Evolutionary conservation across 1,139 yeast genomes (phyloP).

Genomic region (Nadsonia commutata): DNA sequence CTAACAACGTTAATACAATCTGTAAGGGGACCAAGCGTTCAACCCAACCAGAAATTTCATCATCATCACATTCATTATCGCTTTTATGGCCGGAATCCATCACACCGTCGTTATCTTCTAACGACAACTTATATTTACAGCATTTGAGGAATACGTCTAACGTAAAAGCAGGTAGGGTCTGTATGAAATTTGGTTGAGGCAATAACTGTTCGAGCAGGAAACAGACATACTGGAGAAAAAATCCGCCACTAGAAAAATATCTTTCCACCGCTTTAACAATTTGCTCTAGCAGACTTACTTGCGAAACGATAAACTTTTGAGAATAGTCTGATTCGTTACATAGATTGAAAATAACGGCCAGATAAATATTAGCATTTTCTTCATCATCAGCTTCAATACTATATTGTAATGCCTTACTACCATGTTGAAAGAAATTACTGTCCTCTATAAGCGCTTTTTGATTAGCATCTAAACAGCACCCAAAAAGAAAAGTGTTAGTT

Average conservation of each 20-base stretch:
- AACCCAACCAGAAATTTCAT: neutral
- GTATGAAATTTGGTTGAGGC: constrained; percentile 3
- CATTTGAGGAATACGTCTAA: neutral
- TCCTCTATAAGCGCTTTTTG: neutral
- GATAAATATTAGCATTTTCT: neutral
- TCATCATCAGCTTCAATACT: neutral
- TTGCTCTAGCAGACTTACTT: neutral
- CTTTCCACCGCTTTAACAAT: constrained; percentile 2
- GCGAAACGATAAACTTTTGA: neutral
- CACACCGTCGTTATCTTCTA: neutral
- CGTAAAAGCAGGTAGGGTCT: neutral
- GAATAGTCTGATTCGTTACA: constrained; percentile 5
- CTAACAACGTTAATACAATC: neutral
- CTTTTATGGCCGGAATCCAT: neutral
- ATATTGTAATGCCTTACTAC: neutral
- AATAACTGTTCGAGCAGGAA: constrained; percentile 3
- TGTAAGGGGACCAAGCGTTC: neutral
- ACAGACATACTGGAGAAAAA: constrained; percentile 2
- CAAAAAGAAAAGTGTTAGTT: too few relatives aligned
- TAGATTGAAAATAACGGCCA: constrained; percentile 6
- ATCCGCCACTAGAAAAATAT: neutral
- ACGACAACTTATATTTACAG: neutral
- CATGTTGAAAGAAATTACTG: neutral
- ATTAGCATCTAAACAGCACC: too few relatives aligned
- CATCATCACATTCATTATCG: neutral